Evolutionary conservation across 2,329 filamentous ascomycete genomes (phyloP), one percentile per base, ranked within the genome.

Genomic region (Penicillium sp.): DNA sequence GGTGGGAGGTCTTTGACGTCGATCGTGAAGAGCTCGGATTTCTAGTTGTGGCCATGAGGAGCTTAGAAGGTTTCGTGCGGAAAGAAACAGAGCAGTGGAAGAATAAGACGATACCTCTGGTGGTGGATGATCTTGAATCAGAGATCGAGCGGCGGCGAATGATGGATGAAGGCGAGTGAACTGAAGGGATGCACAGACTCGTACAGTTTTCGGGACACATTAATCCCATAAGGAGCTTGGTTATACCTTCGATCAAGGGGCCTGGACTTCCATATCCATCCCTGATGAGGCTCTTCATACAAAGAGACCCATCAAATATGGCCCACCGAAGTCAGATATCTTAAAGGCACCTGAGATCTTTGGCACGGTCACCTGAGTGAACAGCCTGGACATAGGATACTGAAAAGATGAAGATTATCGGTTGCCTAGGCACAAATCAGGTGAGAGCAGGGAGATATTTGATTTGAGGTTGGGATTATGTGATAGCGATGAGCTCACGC

Each of bases 1-100:
- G 95, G 95, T 99, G 95, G 95, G 93, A 97, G 75, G 91, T 98
- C 0, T 98, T 98, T 73, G 95, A 99, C 74, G 91, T 95, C 8
- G 93, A 97, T 68, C 83, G 95, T 50, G 95, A 99, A 78, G 92
- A 96, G 72, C 81, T 99, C 35, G 95, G 95, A 0, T 98, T 98
- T 66, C 76, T 98, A 57, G 92, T 96, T 3, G 91, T 97, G 11
- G 92, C 84, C 0, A 85, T 97, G 83, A 81, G 86, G 60, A 97
- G 93, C 67, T 78, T 96, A 54, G 87, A 89, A 61, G 87, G 85
- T 0, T 92, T 89, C 76, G 85, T 87, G 53, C 77, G 75, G 58
- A 80, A 80, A 43, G 87, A 90, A 68, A 82, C 75, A 66, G 80
- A 81, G 50, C 82, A 81, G 50, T 83, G 85, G 78, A 78, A 78